Evolutionary conservation across 176 grass and related monocot species (phyloP).

Genomic region (Zea mays): Zm-B73-REFERENCE-NAM-5.0 NC_050100.1:1864001-1864500

Average conservation of each 20-base stretch:
- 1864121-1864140: background rate
- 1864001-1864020: slow-evolving; percentile 40
- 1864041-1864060: slow-evolving; percentile 93
- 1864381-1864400: background rate
- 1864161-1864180: background rate
- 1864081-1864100: slow-evolving; percentile 15
- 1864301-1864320: background rate
- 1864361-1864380: background rate
- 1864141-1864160: background rate
- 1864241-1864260: background rate
- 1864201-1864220: background rate
- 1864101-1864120: background rate
- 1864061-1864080: slow-evolving; percentile 68
- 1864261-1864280: background rate
- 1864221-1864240: background rate
- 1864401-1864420: slow-evolving; percentile 19
- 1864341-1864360: background rate
- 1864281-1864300: background rate
- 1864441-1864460: slow-evolving; percentile 59
- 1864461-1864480: slow-evolving; percentile 63
- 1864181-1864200: background rate
- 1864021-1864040: slow-evolving; percentile 98
- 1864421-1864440: slow-evolving; percentile 8
- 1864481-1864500: slow-evolving; percentile 70
- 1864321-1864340: background rate